phyloP scores from a whole-genome alignment of 306 rosid species.

The Fragaria vesca region DNA sequence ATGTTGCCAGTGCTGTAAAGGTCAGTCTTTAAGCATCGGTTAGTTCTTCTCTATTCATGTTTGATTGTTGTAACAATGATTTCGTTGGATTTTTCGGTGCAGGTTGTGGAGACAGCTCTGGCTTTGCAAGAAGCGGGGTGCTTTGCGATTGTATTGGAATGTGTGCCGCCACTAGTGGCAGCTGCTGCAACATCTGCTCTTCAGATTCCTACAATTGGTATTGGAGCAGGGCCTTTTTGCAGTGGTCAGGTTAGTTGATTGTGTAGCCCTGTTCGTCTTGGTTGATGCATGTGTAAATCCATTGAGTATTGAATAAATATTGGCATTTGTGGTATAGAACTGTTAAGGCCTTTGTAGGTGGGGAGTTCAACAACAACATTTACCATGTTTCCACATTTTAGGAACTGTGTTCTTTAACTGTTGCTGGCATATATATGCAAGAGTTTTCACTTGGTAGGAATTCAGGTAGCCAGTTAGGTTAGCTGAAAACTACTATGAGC shows the following conservation, averaged over 20 bases:
- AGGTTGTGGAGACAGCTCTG: slow-evolving; percentile 89
- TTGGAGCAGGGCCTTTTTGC: slow-evolving; percentile 96
- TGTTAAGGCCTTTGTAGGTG: neutral
- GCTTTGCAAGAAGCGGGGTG: slow-evolving; percentile 88
- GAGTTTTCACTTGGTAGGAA: neutral
- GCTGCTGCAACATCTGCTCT: slow-evolving; percentile 88
- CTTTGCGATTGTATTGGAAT: slow-evolving; percentile 78
- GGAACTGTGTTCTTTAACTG: too few relatives aligned
- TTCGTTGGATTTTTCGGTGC: slow-evolving; percentile 19
- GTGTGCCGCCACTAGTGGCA: slow-evolving; percentile 83
- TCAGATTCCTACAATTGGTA: slow-evolving; percentile 79
- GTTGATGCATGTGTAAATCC: slow-evolving; percentile 10
- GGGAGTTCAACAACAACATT: too few relatives aligned
- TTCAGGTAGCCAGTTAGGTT: neutral
- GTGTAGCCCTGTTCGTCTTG: neutral
- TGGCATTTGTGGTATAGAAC: neutral
- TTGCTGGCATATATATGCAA: neutral
- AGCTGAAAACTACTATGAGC: neutral
- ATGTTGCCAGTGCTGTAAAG: slow-evolving; percentile 72
- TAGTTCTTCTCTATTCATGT: neutral
- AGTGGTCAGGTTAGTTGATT: slow-evolving; percentile 73
- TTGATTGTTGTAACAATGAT: neutral
- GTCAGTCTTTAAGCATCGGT: slow-evolving; percentile 28
- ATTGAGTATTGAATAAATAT: neutral
- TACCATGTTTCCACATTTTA: neutral